phyloP scores from a whole-genome alignment of 106 monocot species.

The Iris macrosiphon region DNA sequence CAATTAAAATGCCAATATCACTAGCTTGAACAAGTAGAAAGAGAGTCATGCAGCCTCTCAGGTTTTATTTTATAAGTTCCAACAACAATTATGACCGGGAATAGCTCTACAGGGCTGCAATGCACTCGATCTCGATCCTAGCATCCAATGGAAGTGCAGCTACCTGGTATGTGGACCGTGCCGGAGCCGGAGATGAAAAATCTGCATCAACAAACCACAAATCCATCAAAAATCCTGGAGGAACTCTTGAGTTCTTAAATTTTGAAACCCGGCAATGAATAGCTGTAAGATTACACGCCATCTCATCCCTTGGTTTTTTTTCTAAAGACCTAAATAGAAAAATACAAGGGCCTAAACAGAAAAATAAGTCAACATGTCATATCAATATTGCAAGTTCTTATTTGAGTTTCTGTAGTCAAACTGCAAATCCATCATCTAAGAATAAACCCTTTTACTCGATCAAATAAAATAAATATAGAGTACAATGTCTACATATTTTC shows the following conservation, averaged over 20 bases:
- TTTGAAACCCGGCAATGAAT: not conserved
- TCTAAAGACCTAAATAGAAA: not conserved
- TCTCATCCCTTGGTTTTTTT: too few relatives aligned
- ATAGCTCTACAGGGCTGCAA: constrained; percentile 42
- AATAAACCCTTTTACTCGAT: too few relatives aligned
- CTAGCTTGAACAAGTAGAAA: too few relatives aligned
- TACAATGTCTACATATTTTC: too few relatives aligned
- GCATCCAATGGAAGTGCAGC: constrained; percentile 57
- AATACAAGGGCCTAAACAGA: not conserved
- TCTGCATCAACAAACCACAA: constrained; percentile 22
- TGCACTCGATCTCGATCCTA: constrained; percentile 74
- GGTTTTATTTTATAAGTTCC: constrained; percentile 1
- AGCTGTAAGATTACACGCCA: not conserved
- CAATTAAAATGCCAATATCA: too few relatives aligned
- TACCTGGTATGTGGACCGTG: constrained; percentile 58
- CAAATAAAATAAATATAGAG: too few relatives aligned
- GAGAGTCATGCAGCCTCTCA: too few relatives aligned
- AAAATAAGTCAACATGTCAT: not conserved
- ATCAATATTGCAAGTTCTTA: too few relatives aligned
- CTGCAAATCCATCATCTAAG: too few relatives aligned
- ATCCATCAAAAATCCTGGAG: not conserved
- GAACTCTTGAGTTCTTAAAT: not conserved
- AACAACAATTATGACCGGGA: not conserved
- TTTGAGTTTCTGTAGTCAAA: too few relatives aligned
- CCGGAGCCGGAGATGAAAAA: constrained; percentile 50